Percentiles rank a stretch among this genome's conserved stretches.
phyloP scores from a whole-genome alignment of 768 basidiomycete species.

The Leccinum fibrillosum region DNA sequence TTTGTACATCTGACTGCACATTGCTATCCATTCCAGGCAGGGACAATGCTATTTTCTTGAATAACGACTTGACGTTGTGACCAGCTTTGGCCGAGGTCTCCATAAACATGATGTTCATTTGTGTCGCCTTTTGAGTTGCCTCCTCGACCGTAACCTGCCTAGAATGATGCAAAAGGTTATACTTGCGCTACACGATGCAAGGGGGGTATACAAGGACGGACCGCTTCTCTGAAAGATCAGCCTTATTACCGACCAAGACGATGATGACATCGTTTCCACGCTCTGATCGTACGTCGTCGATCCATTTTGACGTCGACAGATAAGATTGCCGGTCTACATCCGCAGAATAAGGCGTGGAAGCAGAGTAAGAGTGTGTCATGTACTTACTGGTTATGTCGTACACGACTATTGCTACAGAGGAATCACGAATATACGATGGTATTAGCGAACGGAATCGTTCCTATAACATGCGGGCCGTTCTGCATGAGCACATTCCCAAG shows the following conservation, averaged over 20 bases:
- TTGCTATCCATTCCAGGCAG: constrained; percentile 95
- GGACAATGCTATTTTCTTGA: constrained; percentile 99
- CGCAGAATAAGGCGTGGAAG: constrained; percentile 2
- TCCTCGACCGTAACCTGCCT: constrained; percentile 99
- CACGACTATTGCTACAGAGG: constrained; percentile 97
- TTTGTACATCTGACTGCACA: constrained; percentile 52
- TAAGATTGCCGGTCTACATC: constrained; percentile 90
- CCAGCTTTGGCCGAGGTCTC: constrained; percentile 99
- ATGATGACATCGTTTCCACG: constrained; percentile 98
- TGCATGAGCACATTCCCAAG: constrained; percentile 1
- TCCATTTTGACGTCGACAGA: constrained; percentile 97
- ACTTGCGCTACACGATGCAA: neutral
- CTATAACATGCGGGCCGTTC: constrained; percentile 36
- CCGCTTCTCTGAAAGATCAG: constrained; percentile 98
- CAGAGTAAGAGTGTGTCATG: neutral
- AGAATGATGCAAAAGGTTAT: constrained; percentile 12
- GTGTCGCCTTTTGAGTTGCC: constrained; percentile 85
- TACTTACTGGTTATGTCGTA: constrained; percentile 96
- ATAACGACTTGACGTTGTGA: constrained; percentile 97
- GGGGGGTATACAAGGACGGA: constrained; percentile 36
- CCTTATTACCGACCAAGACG: constrained; percentile 98
- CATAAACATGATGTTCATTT: constrained; percentile 96
- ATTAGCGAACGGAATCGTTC: constrained; percentile 97
- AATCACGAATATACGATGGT: constrained; percentile 98
- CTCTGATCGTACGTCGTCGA: constrained; percentile 98